Evolutionary conservation across 257 asterid species (phyloP).

Genomic region (Capsicum chinense): DNA sequence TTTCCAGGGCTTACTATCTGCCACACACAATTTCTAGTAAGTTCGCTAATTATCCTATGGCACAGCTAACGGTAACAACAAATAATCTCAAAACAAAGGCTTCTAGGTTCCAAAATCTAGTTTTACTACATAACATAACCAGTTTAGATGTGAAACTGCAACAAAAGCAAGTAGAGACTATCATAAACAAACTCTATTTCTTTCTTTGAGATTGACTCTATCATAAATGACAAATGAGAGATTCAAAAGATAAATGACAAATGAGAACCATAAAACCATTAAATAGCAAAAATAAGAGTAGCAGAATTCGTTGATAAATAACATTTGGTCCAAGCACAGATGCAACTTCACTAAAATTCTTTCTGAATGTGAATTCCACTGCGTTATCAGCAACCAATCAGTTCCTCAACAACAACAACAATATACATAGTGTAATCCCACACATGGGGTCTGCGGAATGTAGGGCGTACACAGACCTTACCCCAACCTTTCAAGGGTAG

Average conservation of each 20-base stretch:
- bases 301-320: not conserved
- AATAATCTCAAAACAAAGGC: not conserved
- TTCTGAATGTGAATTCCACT: not conserved
- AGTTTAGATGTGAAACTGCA: not conserved
- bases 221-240: not conserved
- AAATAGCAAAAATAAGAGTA: not conserved
- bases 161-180: not conserved
- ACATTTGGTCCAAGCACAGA: not conserved
- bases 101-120: not conserved
- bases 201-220: not conserved
- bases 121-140: not conserved
- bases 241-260: no score
- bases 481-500: no score
- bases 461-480: no score
- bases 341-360: constrained; percentile 10
- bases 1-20: constrained; percentile 77
- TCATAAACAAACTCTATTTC: not conserved
- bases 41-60: constrained; percentile 8
- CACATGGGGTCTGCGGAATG: no score
- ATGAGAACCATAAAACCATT: not conserved
- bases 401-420: not conserved
- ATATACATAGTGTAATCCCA: no score
- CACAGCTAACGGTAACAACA: not conserved
- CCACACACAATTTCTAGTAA: constrained; percentile 31
- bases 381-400: not conserved